Evolutionary conservation across 306 rosid genomes (phyloP).

Genomic region (Leucaena leucocephala): DNA sequence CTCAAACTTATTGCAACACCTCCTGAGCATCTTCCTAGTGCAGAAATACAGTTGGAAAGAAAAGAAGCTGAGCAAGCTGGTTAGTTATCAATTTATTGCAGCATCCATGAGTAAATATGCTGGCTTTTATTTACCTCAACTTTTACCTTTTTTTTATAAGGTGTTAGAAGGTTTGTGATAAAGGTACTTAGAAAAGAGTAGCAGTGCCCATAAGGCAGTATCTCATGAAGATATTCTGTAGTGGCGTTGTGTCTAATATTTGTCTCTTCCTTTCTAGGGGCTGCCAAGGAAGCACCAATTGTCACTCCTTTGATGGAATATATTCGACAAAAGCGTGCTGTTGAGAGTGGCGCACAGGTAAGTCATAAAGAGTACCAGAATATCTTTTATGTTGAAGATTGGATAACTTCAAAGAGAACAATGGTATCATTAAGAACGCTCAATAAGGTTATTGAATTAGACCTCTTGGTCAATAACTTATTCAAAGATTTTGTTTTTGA

Average conservation of each 20-base stretch:
- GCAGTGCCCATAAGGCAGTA: not conserved
- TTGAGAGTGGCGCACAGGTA: slow-evolving; percentile 74
- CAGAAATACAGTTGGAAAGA: slow-evolving; percentile 95
- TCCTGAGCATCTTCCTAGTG: slow-evolving; percentile 92
- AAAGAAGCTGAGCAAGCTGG: slow-evolving; percentile 96
- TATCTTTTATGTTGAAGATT: too few relatives aligned
- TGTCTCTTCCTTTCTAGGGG: slow-evolving; percentile 53
- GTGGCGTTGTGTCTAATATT: slow-evolving; percentile 17
- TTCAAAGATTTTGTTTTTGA: too few relatives aligned
- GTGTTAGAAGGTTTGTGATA: not conserved
- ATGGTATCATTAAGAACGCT: too few relatives aligned
- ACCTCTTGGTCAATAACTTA: too few relatives aligned
- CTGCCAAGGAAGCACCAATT: slow-evolving; percentile 70
- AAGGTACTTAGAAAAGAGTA: not conserved
- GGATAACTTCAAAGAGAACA: too few relatives aligned
- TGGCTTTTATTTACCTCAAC: not conserved
- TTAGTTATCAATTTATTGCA: slow-evolving; percentile 45
- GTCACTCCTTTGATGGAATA: slow-evolving; percentile 95
- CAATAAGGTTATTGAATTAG: too few relatives aligned
- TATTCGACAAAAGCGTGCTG: slow-evolving; percentile 78
- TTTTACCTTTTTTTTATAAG: slow-evolving; percentile 1
- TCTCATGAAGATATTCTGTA: too few relatives aligned
- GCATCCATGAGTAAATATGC: not conserved
- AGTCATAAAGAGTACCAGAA: not conserved
- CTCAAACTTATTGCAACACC: slow-evolving; percentile 82